Evolutionary conservation across 306 rosid genomes (phyloP).

Genomic region (Astragalus glycyphyllos): DNA sequence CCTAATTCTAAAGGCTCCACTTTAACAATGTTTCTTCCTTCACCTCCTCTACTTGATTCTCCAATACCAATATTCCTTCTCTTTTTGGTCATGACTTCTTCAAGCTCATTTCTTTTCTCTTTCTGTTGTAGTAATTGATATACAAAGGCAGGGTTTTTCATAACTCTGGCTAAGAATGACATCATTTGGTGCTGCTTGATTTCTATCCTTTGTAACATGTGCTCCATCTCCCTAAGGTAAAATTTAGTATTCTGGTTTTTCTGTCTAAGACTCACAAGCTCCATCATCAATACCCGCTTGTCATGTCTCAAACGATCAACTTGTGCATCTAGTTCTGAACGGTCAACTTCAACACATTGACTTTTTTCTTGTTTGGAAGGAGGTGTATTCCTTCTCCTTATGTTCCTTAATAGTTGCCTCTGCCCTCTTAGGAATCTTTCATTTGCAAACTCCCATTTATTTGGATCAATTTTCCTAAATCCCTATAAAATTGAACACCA

Average conservation of each 20-base stretch:
- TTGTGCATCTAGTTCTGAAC: slow-evolving; percentile 61
- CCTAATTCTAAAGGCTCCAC: slow-evolving; percentile 62
- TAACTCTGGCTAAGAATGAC: slow-evolving; percentile 82
- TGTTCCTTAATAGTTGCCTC: slow-evolving; percentile 66
- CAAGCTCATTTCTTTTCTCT: slow-evolving; percentile 63
- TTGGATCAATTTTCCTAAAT: slow-evolving; percentile 81
- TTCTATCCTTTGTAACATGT: slow-evolving; percentile 71
- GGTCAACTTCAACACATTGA: slow-evolving; percentile 56
- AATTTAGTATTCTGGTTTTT: slow-evolving; percentile 70
- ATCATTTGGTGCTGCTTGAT: slow-evolving; percentile 81
- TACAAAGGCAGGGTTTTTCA: slow-evolving; percentile 71
- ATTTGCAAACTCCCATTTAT: slow-evolving; percentile 87
- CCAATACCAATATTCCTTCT: slow-evolving; percentile 65
- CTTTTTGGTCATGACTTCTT: slow-evolving; percentile 67
- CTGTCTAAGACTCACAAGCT: slow-evolving; percentile 75
- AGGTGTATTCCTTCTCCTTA: slow-evolving; percentile 66
- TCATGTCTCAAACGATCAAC: slow-evolving; percentile 64
- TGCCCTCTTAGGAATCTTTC: slow-evolving; percentile 79
- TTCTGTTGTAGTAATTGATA: slow-evolving; percentile 67
- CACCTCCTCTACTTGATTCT: slow-evolving; percentile 36
- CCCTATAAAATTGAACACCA: slow-evolving; percentile 62
- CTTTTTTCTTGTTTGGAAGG: slow-evolving; percentile 54
- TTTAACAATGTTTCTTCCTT: slow-evolving; percentile 45
- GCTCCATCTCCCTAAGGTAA: slow-evolving; percentile 68
- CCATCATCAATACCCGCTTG: slow-evolving; percentile 67